Percentiles rank a stretch among this genome's conserved stretches.
phyloP scores from a whole-genome alignment of 78 protist species.

The Diacronema lutheri region DNA sequence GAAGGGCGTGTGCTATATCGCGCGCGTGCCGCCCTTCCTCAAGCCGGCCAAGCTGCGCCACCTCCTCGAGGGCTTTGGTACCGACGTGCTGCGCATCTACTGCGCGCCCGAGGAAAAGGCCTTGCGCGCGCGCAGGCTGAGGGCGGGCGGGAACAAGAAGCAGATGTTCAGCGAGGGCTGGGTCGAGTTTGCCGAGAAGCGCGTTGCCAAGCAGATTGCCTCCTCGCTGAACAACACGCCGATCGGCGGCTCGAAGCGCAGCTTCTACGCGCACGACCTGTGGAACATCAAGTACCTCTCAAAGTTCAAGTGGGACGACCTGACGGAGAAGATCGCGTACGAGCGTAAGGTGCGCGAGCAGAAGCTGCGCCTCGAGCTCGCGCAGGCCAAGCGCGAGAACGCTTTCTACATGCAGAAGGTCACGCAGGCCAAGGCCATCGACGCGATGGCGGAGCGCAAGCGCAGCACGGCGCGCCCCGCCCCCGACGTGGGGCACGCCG shows the following conservation, averaged over 20 bases:
- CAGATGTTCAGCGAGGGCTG: slow-evolving; percentile 73
- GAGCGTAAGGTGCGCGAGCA: slow-evolving; percentile 19
- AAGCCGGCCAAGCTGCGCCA: slow-evolving; percentile 63
- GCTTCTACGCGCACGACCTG: slow-evolving; percentile 61
- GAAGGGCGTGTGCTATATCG: slow-evolving; percentile 73
- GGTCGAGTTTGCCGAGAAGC: slow-evolving; percentile 80
- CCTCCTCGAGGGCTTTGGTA: slow-evolving; percentile 55
- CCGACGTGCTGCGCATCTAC: slow-evolving; percentile 62
- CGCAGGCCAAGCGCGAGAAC: slow-evolving; percentile 35
- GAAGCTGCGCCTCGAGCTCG: slow-evolving; percentile 23
- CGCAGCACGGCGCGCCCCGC: too few relatives aligned
- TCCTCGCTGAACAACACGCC: slow-evolving; percentile 46
- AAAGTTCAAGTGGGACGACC: slow-evolving; percentile 80
- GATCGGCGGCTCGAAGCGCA: slow-evolving; percentile 46
- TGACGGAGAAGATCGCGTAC: slow-evolving; percentile 44
- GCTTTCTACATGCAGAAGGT: slow-evolving; percentile 36
- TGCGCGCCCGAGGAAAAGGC: slow-evolving; percentile 37
- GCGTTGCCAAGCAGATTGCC: slow-evolving; percentile 64
- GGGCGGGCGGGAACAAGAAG: slow-evolving; percentile 56
- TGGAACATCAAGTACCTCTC: slow-evolving; percentile 84
- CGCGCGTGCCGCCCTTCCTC: slow-evolving; percentile 76
- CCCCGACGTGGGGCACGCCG: too few relatives aligned
- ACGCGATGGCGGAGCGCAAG: background rate
- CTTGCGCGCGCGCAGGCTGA: slow-evolving; percentile 27
- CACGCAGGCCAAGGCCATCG: background rate